These are phyloP conservation scores for Mallotus japonicus DNA, from an alignment of 441 rosid genomes.

Conservation along the genomic window DNA sequence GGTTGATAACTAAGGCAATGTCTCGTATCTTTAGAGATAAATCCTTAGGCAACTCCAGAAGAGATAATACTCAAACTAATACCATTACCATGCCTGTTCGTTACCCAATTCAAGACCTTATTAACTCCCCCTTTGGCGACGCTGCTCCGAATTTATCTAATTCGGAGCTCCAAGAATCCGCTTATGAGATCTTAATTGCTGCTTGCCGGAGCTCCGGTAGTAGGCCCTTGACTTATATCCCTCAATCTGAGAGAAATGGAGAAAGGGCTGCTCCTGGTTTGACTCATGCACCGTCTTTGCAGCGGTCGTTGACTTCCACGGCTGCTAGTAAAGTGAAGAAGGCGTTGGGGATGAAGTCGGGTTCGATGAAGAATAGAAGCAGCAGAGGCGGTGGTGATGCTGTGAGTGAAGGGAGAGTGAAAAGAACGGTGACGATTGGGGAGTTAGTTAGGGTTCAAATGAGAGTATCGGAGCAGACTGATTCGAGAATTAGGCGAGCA, in stretches of 20 bases:
- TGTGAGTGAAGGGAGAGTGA: slow-evolving; percentile 37
- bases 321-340: slow-evolving; percentile 98
- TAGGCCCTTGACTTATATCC: slow-evolving; percentile 55
- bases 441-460: slow-evolving; percentile 92
- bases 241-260: slow-evolving; percentile 49
- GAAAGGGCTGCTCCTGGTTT: slow-evolving; percentile 25
- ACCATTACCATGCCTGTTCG: slow-evolving; percentile 19
- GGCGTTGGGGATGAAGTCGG: slow-evolving; percentile 68
- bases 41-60: slow-evolving; percentile 20
- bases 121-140: slow-evolving; percentile 67
- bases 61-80: neutral
- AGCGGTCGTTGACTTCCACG: slow-evolving; percentile 80
- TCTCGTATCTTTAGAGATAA: slow-evolving; percentile 30
- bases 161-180: slow-evolving; percentile 72
- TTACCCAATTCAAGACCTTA: slow-evolving; percentile 35
- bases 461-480: slow-evolving; percentile 77
- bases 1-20: neutral
- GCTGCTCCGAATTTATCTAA: slow-evolving; percentile 60
- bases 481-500: slow-evolving; percentile 87
- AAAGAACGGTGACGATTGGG: slow-evolving; percentile 70
- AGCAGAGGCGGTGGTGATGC: slow-evolving; percentile 34
- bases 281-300: slow-evolving; percentile 41
- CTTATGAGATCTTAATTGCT: slow-evolving; percentile 88
- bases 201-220: slow-evolving; percentile 78
- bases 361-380: slow-evolving; percentile 34